A percentile compares a stretch with the other conserved stretches of the same genome.
Evolutionary conservation across 78 protist species (phyloP).

Genomic region (Tieghemostelium lacteum): DNA sequence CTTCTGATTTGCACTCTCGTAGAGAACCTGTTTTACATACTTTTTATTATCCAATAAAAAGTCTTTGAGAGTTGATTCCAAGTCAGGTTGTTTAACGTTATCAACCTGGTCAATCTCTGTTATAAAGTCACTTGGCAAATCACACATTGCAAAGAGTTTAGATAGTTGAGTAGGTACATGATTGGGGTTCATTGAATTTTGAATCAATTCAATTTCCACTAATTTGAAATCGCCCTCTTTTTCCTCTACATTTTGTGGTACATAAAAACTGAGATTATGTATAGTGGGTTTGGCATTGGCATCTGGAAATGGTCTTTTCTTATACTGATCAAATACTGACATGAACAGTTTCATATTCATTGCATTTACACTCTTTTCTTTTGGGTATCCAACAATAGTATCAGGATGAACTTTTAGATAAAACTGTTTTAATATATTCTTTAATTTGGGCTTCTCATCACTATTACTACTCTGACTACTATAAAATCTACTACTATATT

Average conservation of each 20-base stretch:
- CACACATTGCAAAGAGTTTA: constrained; percentile 39
- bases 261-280: constrained; percentile 37
- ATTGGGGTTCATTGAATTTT: constrained; percentile 34
- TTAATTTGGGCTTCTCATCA: constrained; percentile 42
- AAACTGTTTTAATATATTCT: constrained; percentile 23
- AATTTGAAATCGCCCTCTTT: neutral
- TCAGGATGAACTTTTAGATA: constrained; percentile 70
- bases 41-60: constrained; percentile 44
- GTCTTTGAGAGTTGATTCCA: constrained; percentile 38
- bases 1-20: constrained; percentile 8
- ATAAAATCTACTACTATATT: too few relatives aligned
- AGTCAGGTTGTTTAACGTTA: constrained; percentile 32
- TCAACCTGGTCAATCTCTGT: constrained; percentile 63
- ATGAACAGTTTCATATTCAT: constrained; percentile 46
- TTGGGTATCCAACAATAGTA: constrained; percentile 36
- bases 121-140: constrained; percentile 24
- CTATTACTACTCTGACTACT: too few relatives aligned
- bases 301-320: constrained; percentile 69
- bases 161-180: constrained; percentile 57
- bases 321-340: constrained; percentile 59
- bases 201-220: constrained; percentile 37
- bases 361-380: constrained; percentile 64
- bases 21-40: neutral
- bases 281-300: constrained; percentile 25
- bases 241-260: neutral